phyloP scores from a whole-genome alignment of 768 basidiomycete species.

The Dioszegia crocea region DNA sequence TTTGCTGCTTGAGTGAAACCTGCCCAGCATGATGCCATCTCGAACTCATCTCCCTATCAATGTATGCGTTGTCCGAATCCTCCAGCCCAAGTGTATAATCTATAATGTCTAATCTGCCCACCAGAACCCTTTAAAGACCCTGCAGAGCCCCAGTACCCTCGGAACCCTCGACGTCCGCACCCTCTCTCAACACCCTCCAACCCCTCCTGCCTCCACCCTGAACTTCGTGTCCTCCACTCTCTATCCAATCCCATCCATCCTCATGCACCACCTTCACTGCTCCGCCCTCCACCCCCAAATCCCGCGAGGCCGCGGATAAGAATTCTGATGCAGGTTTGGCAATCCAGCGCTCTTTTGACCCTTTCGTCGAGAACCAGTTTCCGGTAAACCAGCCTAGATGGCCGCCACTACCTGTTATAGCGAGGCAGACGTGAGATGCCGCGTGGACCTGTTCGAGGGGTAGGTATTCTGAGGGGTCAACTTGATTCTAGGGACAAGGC shows the following conservation, averaged over 20 bases:
- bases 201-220: conserved; percentile 19
- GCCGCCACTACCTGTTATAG: conserved; percentile 46
- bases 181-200: conserved; percentile 37
- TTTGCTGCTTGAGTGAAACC: no score
- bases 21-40: no score
- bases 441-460: conserved; percentile 36
- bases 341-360: conserved; percentile 40
- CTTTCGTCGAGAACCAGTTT: conserved; percentile 7
- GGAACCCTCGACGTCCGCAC: conserved; percentile 18
- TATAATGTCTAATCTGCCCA: background rate
- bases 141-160: conserved; percentile 33
- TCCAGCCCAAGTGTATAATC: background rate
- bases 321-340: conserved; percentile 39
- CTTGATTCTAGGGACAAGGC: background rate
- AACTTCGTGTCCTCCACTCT: conserved; percentile 15
- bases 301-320: conserved; percentile 28
- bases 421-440: conserved; percentile 43
- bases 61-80: no score
- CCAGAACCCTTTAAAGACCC: conserved; percentile 20
- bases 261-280: conserved; percentile 7
- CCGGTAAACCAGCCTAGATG: conserved; percentile 51
- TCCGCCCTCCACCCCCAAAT: conserved; percentile 13
- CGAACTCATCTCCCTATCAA: no score
- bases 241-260: conserved; percentile 31
- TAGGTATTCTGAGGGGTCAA: conserved; percentile 15